Percentiles rank a stretch among this genome's conserved stretches.
Evolutionary conservation across 163 green algal species (phyloP).

Genomic region (Scenedesmus sp.): DNA sequence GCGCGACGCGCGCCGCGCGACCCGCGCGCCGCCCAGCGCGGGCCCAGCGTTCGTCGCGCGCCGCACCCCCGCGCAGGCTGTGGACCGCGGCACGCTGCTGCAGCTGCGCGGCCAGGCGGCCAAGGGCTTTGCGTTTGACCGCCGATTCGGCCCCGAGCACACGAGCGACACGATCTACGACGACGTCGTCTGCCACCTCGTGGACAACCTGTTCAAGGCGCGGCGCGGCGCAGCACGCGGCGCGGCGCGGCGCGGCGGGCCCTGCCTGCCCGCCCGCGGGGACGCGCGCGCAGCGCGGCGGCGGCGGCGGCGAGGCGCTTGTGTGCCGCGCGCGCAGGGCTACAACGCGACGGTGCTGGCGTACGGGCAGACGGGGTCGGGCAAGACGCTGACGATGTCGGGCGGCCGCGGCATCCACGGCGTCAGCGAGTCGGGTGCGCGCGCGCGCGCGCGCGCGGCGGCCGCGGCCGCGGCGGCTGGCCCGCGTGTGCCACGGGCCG

Average conservation of each 20-base stretch:
- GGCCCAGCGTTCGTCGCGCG: neutral
- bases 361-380: conserved; percentile 76
- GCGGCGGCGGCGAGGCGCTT: neutral
- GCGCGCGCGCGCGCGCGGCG: neutral
- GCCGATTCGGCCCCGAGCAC: conserved; percentile 59
- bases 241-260: no score
- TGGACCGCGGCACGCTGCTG: conserved; percentile 71
- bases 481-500: no score
- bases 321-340: conserved; percentile 48
- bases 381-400: conserved; percentile 81
- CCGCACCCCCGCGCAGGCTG: conserved; percentile 57
- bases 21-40: neutral
- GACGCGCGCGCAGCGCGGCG: no score
- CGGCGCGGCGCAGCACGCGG: no score
- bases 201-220: conserved; percentile 75
- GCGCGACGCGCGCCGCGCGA: neutral
- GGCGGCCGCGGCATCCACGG: conserved; percentile 68
- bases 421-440: conserved; percentile 57
- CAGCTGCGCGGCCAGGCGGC: conserved; percentile 67
- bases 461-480: no score
- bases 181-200: conserved; percentile 59
- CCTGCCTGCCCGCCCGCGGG: no score
- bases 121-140: conserved; percentile 74
- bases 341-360: conserved; percentile 80
- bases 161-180: conserved; percentile 72